Evolutionary conservation across 139 green algal species (phyloP), one percentile per base, ranked within the genome.

Genomic region (Edaphochlamys debaryana): DNA sequence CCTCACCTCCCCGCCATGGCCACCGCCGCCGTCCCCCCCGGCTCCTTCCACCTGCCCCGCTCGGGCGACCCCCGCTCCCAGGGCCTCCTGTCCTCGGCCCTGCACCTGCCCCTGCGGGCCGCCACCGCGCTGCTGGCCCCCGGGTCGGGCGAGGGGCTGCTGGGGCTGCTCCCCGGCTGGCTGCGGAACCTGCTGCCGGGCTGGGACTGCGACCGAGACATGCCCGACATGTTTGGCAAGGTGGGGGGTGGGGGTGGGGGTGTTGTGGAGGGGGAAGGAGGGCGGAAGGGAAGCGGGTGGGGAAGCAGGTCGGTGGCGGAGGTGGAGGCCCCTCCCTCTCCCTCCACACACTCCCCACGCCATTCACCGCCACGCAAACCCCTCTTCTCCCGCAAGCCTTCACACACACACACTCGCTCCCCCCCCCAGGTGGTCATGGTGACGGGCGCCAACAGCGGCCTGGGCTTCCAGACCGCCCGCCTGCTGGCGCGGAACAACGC

Each of bases 171-270:
- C 62, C 76, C 76, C 9, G 42, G 63, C 42, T 64, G 29, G 20
- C 42, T 74, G 41, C 76, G 76, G 4, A 3, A 73, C 27, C 7
- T 73, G 63, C 41, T 84, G 38, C 66, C 78, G 20, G 78, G 78
- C 8, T 84, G 78, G 78, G 78, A 84, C 66, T 4, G 48, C 0
- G 78, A 84, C 25, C 64, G 66, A 4, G 78, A 84, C 38, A 84
- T 84, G 78, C 78, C 78, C 30, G 78, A 84, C 66, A 75, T 77
- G 78, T 84, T 77, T 15, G 78, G 78, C 69, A 84, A 84, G 78
- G 78, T 68, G 9, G 7, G 74, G 37, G n/a, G n/a, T n/a, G n/a
- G n/a, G n/a, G n/a, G n/a, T n/a, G n/a, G n/a, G n/a, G 48, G 54
- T 29, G 54, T 29, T 63, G 54, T 70, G 30, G 64, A 30, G 60